Evolutionary conservation across 352 stramenopile genomes (phyloP), one percentile per base, ranked within the genome.

Genomic region (Phytophthora multivora): DNA sequence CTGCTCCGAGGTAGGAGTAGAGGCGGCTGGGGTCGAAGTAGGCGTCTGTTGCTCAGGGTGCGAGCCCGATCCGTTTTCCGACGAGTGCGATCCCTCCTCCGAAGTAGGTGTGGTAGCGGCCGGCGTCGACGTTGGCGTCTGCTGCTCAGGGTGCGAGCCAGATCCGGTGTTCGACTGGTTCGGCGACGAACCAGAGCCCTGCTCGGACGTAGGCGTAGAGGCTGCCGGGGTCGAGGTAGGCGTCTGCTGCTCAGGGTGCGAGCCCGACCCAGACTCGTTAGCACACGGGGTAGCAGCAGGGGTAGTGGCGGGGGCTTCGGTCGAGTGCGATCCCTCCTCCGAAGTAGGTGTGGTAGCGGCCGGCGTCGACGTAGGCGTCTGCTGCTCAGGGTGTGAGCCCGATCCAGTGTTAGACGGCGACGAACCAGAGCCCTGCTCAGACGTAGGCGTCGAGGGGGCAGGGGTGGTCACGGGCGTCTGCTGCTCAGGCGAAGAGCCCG

Each of bases 321-420:
- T 50, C 19, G 31, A 55, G 10, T 21, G 30, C 33, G 49, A 57
- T 0, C 38, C 50, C 36, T 39, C 15, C 50, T 57, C 36, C 6
- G 38, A 49, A 7, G 50, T 57, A 1, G 50, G 50, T 18, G 43
- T 65, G 2, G 63, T 50, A 0, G 40, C 28, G 12, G 50, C 54
- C 10, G 61, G 48, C 0, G 60, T 69, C 8, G 60, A 43, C 1
- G 25, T 51, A 41, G 58, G 18, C 1, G 36, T 64, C 38, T 57
- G 26, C 56, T 64, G 36, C 47, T 40, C 41, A 15, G 55, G 35
- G 31, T 40, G 25, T 35, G 55, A 56, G 13, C 55, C 45, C 3
- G 52, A 61, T 3, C 41, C 52, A 28, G 41, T 21, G n/a, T 10
- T 18, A 1, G 15, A 19, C 28, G 33, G 5, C 12, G 33, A 39